Evolutionary conservation across 2,329 filamentous ascomycete genomes (phyloP).

Genomic region (Fusarium setosum): DNA sequence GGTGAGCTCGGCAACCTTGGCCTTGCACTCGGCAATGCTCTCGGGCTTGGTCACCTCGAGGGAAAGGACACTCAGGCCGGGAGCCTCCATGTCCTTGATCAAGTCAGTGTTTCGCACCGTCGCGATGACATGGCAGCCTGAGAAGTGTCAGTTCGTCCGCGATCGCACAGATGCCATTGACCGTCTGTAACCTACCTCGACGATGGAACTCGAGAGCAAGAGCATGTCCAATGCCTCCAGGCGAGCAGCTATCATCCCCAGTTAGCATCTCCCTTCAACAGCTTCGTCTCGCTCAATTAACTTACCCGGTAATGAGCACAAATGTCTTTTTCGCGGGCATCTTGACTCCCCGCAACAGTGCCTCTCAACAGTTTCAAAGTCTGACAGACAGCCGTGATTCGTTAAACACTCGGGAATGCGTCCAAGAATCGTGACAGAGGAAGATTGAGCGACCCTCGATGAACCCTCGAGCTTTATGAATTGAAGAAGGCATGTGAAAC

Average conservation of each 20-base stretch:
- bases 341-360: no score
- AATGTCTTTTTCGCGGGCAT: constrained; percentile 51
- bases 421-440: background rate
- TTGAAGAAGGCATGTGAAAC: constrained; percentile 20
- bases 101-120: constrained; percentile 64
- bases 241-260: constrained; percentile 60
- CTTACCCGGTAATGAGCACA: constrained; percentile 63
- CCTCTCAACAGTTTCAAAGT: no score
- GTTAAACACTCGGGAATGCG: background rate
- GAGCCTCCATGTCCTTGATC: constrained; percentile 55
- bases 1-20: constrained; percentile 59
- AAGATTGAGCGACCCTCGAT: background rate
- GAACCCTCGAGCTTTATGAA: background rate
- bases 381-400: background rate
- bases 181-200: constrained; percentile 54
- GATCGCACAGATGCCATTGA: no score
- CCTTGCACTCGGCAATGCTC: constrained; percentile 62
- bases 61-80: constrained; percentile 61
- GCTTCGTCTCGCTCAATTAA: background rate
- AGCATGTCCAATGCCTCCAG: constrained; percentile 68
- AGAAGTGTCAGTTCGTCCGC: background rate
- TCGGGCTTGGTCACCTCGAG: constrained; percentile 65
- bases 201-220: constrained; percentile 64
- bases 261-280: background rate
- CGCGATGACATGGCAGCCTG: constrained; percentile 63